Percentiles rank a stretch among this genome's conserved stretches.
phyloP scores from a whole-genome alignment of 1,139 yeast species.

The Spathaspora sp. region DNA sequence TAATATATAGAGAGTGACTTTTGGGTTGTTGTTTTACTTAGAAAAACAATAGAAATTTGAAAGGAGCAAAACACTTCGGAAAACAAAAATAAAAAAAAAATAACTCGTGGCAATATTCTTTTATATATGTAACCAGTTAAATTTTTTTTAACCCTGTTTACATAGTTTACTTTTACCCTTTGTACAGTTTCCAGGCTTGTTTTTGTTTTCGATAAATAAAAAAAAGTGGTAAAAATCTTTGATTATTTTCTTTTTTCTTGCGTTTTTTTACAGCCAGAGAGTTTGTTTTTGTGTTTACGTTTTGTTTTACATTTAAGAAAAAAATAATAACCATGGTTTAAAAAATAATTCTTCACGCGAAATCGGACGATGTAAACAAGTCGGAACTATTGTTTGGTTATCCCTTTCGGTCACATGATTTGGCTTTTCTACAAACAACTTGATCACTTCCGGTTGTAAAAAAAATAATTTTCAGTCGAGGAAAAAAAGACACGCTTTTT shows the following conservation, averaged over 20 bases:
- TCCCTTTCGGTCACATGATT: neutral
- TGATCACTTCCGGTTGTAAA: neutral
- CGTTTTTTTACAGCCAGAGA: neutral
- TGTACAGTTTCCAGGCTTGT: neutral
- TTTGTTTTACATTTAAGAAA: neutral
- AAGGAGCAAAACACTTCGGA: neutral
- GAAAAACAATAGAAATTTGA: neutral
- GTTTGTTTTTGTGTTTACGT: conserved; percentile 1
- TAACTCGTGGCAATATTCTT: neutral
- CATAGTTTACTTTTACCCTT: neutral
- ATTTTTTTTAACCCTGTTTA: neutral
- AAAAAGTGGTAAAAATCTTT: neutral
- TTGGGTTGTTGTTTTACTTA: neutral
- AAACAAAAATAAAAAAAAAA: neutral
- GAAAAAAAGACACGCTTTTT: neutral
- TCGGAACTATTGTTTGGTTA: neutral
- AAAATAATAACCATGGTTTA: no score
- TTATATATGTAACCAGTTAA: neutral
- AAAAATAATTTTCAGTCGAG: neutral
- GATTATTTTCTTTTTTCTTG: neutral
- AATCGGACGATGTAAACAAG: neutral
- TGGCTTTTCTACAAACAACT: no score
- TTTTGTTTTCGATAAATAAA: neutral
- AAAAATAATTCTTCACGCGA: neutral
- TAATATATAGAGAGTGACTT: neutral